Evolutionary conservation across 2,329 filamentous ascomycete genomes (phyloP), one percentile per base, ranked within the genome.

Genomic region (Fusarium illudens): DNA sequence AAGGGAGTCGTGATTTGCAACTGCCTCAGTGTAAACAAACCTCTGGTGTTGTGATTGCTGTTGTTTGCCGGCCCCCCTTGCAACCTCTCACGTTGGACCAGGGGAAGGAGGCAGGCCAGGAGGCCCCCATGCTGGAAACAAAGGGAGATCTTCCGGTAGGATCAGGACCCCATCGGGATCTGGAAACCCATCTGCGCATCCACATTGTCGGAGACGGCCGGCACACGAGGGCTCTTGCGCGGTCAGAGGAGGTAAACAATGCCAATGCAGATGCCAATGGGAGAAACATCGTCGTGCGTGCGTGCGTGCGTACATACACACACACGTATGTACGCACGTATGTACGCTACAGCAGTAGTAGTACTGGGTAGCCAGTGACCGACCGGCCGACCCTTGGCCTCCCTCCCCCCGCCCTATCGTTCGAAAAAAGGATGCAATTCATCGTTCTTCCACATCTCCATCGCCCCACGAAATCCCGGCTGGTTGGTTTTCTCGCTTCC

Each of bases 1-100:
- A 70, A 70, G 66, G 62, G 55, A 67, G 66, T 70, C 48, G 66
- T 70, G 66, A 70, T 67, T 69, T 49, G 20, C 37, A 52, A 67
- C 53, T 50, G 54, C 50, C 20, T 44, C 52, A 36, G 29, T 37
- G 48, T 63, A 54, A 69, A 63, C 62, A 63, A 60, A 60, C 36
- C 42, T 19, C 30, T 69, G 62, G 65, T 69, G 65, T 69, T 59
- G 65, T 58, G 50, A 58, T 54, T 67, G 55, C 55, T 63, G 62
- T 67, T 63, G 62, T 67, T 63, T 53, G 42, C 37, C 13, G 53
- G 27, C 39, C 25, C 65, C 58, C 65, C 62, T 56, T 66, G 58
- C 20, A 54, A 53, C 44, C 49, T 22, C 52, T 32, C 49, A 25
- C 36, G 53, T 60, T 54, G 54, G 46, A 52, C 49, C 59, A 69